phyloP scores from a whole-genome alignment of 257 asterid genomes.

The Solanum pinnatisectum region DNA sequence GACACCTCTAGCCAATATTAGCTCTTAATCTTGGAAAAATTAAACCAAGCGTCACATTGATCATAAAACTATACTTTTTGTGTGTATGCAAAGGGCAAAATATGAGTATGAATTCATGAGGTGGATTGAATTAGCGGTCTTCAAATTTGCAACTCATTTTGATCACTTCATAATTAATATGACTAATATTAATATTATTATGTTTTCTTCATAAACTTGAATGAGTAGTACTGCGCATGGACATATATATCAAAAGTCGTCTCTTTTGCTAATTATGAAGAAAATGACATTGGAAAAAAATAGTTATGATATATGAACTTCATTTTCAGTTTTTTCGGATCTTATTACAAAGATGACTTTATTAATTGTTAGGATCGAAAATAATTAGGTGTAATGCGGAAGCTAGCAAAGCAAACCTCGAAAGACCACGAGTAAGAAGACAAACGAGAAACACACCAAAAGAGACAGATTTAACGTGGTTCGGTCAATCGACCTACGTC shows the following conservation, averaged over 20 bases:
- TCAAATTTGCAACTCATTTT: neutral
- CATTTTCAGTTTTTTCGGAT: slow-evolving; percentile 22
- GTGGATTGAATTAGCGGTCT: neutral
- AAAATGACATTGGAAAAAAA: slow-evolving; percentile 5
- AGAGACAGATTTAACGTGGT: no score
- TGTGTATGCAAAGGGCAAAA: neutral
- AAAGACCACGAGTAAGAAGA: no score
- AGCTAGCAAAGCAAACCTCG: no score
- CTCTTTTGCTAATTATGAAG: slow-evolving; percentile 10
- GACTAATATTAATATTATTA: neutral
- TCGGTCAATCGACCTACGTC: no score
- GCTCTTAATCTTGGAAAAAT: neutral
- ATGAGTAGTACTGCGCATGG: neutral
- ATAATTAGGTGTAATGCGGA: no score
- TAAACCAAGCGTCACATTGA: neutral
- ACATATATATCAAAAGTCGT: neutral
- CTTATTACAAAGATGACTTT: neutral
- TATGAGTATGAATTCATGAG: neutral
- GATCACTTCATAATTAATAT: neutral
- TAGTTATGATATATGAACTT: neutral
- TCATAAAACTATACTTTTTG: neutral
- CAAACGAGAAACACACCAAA: no score
- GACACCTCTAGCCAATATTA: neutral
- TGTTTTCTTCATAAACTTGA: neutral
- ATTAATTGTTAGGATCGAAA: no score